Base-by-base conservation (phyloP, 2,329 filamentous ascomycete genomes). In the Graphilbum sp. region DNA sequence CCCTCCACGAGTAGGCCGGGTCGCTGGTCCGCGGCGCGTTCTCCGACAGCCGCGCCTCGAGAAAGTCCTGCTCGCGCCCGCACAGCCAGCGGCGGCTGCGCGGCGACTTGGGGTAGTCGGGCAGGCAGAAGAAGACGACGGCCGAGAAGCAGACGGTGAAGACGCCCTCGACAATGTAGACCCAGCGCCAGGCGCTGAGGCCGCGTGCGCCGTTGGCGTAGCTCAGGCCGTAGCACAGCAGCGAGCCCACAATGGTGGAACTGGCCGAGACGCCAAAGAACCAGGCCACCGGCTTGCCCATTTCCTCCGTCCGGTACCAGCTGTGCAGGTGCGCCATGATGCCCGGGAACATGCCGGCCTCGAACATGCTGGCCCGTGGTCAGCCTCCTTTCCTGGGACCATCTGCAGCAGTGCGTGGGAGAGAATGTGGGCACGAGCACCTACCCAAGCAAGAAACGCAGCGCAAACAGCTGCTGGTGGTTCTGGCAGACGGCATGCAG, bases 51-150 rank as follows among this genome's bases (percentile, higher is more conserved):
- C 41, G 41, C 4, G 38, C 35, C 18, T 43, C 41, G 34, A 43
- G 7, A 16, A 41, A 43, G 25, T 36, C 39, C 23, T 41, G 41
- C 41, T 43, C 41, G 29, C 41, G 35, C 19, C 29, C 15, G 4
- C 34, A 35, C n/a, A 43, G 39, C 32, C 32, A 43, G 3, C 27
- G 20, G 15, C 16, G 16, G 34, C 36, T 41, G 23, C 41, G 41
- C 15, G 41, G 36, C 21, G 42, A 41, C 30, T 40, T 48, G 2
- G 72, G 72, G 45, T 73, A 72, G 49, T 76, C 66, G 1, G 72
- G 72, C 5, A 77, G 55, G 29, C 74, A 52, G 25, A 50, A 48
- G 40, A 48, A 53, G 35, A 40, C 46, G 35, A 41, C 47, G 38
- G 46, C 45, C 8, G 43, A 42, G 18, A 50, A 45, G 19, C 44